Conservation (phyloP, 1,139 yeast genomes). For the Geotrichum cucujoidarum region DNA sequence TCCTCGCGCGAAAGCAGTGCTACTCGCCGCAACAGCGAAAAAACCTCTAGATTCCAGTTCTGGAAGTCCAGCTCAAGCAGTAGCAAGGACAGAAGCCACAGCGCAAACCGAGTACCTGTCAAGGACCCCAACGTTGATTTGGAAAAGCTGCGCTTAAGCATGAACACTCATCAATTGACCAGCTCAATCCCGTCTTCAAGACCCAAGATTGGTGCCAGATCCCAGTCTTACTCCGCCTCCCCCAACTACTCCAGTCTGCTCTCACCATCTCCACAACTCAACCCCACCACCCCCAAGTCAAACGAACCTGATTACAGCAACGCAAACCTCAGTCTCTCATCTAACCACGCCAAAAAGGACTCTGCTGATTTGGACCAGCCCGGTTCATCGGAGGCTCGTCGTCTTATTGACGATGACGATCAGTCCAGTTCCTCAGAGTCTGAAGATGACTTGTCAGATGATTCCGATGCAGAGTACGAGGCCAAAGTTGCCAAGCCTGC, state of each 20-base stretch:
- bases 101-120: not conserved
- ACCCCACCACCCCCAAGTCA: conserved; percentile 13
- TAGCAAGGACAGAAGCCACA: not conserved
- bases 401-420: conserved; percentile 22
- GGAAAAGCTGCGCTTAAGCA: conserved; percentile 4
- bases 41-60: conserved; percentile 2
- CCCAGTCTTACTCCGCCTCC: conserved; percentile 7
- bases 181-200: not conserved
- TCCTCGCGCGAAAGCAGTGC: conserved; percentile 2
- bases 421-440: conserved; percentile 22
- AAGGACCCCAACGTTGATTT: not conserved
- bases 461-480: conserved; percentile 43
- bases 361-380: conserved; percentile 28
- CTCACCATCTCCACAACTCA: conserved; percentile 11
- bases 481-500: not conserved
- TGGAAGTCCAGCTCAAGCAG: conserved; percentile 1
- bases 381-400: conserved; percentile 19
- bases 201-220: not conserved
- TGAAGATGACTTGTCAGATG: conserved; percentile 28
- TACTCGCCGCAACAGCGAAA: not conserved
- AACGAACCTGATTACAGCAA: conserved; percentile 15
- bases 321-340: conserved; percentile 28
- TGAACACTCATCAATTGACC: not conserved
- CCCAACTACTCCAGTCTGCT: conserved; percentile 1
- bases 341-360: conserved; percentile 24